phyloP scores from a whole-genome alignment of 257 asterid genomes.

The Ballota nigra region DNA sequence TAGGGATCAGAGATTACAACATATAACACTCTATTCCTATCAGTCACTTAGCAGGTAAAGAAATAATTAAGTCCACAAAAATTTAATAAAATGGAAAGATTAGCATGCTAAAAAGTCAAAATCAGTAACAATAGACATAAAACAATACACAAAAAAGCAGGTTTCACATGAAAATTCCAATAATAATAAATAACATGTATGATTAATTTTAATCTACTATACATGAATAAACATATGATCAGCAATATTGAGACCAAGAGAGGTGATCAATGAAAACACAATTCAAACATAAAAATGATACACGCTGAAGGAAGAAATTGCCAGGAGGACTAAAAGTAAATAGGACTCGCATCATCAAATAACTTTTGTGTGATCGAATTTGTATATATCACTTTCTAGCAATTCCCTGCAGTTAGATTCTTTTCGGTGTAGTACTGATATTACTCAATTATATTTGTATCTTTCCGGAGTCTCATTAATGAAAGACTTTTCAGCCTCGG shows the following conservation, averaged over 20 bases:
- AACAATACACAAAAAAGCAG: not conserved
- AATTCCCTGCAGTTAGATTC: conserved; percentile 9
- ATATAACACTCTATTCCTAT: conserved; percentile 14
- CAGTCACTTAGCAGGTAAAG: conserved; percentile 8
- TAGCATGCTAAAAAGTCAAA: not conserved
- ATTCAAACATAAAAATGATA: not conserved
- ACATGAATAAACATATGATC: not conserved
- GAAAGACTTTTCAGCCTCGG: not conserved
- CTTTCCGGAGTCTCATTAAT: not conserved
- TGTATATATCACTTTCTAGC: not conserved
- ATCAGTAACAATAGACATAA: not conserved
- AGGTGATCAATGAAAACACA: not conserved
- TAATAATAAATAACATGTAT: too few relatives aligned
- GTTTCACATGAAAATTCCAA: not conserved
- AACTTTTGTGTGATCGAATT: not conserved
- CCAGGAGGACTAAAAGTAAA: not conserved
- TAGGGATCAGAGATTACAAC: conserved; percentile 42
- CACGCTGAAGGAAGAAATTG: conserved; percentile 1
- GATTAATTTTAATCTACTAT: too few relatives aligned
- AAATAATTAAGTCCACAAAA: not conserved
- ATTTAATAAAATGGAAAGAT: not conserved
- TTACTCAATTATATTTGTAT: not conserved
- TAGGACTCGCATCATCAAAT: not conserved
- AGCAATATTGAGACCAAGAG: not conserved
- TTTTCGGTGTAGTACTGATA: not conserved